Percentiles rank a stretch among this genome's conserved stretches.
Conservation (phyloP, 768 basidiomycete species). For the Lentinula sp. region DNA sequence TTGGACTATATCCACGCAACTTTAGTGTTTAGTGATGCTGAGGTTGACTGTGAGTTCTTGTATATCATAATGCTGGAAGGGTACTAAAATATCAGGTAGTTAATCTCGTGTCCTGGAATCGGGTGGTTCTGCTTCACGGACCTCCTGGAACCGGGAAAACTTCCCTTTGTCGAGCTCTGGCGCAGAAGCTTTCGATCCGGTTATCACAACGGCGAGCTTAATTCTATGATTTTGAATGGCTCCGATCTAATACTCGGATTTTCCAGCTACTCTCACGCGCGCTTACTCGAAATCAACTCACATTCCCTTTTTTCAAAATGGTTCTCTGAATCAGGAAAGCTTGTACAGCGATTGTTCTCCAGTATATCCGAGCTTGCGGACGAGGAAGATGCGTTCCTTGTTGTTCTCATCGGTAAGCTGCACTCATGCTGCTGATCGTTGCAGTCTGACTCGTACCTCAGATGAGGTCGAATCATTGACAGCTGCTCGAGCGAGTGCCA, state of each 20-base stretch:
- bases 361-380: constrained; percentile 89
- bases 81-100: constrained; percentile 32
- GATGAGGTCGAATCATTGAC: constrained; percentile 97
- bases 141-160: constrained; percentile 99
- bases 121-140: constrained; percentile 90
- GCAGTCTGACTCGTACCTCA: constrained; percentile 22
- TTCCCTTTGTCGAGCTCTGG: constrained; percentile 87
- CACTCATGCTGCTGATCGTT: not conserved
- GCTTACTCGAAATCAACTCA: constrained; percentile 94
- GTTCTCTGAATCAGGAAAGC: constrained; percentile 99
- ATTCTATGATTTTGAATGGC: not conserved
- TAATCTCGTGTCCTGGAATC: constrained; percentile 94
- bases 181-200: constrained; percentile 92
- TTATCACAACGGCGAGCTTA: constrained; percentile 67
- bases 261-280: constrained; percentile 74
- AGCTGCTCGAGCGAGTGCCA: constrained; percentile 88
- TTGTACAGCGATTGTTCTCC: constrained; percentile 89
- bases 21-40: constrained; percentile 83
- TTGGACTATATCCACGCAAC: constrained; percentile 96
- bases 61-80: not conserved
- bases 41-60: constrained; percentile 65
- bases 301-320: constrained; percentile 97
- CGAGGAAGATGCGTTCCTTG: constrained; percentile 86
- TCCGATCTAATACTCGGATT: not conserved
- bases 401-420: constrained; percentile 81